A percentile compares a stretch with the other conserved stretches of the same genome.
Conservation (phyloP, 2,329 filamentous ascomycete species). For the Microascus cirrosus region DNA sequence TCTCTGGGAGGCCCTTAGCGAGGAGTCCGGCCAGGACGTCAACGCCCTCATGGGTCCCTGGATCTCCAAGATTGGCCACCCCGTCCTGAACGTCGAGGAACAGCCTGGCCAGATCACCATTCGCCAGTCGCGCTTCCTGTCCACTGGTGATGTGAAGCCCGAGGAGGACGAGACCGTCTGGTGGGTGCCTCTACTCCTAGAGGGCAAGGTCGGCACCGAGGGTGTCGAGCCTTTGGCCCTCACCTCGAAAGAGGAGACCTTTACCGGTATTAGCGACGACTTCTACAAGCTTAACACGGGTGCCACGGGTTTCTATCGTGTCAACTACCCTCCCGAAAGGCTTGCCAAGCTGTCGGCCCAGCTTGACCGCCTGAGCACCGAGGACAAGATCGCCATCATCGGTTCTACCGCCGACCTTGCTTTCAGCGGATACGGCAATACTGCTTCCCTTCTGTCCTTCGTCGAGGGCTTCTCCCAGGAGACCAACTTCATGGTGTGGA, state of each 20-base stretch:
- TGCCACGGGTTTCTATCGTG: slow-evolving; percentile 80
- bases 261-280: slow-evolving; percentile 60
- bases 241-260: slow-evolving; percentile 63
- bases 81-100: slow-evolving; percentile 73
- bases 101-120: slow-evolving; percentile 72
- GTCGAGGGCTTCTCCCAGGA: slow-evolving; percentile 76
- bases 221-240: slow-evolving; percentile 57
- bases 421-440: slow-evolving; percentile 74
- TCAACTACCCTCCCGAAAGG: slow-evolving; percentile 81
- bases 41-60: slow-evolving; percentile 82
- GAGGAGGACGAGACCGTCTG: slow-evolving; percentile 87
- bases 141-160: slow-evolving; percentile 79
- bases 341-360: slow-evolving; percentile 70
- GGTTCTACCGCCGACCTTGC: slow-evolving; percentile 85
- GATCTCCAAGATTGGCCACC: slow-evolving; percentile 94
- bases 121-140: slow-evolving; percentile 81
- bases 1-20: slow-evolving; percentile 78
- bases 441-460: slow-evolving; percentile 70
- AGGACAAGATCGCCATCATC: slow-evolving; percentile 88
- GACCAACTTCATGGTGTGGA: slow-evolving; percentile 80
- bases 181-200: slow-evolving; percentile 88
- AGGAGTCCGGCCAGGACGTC: slow-evolving; percentile 81
- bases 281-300: slow-evolving; percentile 95
- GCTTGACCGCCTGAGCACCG: slow-evolving; percentile 62
- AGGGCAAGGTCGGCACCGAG: slow-evolving; percentile 57